Base-by-base conservation (phyloP, 1,139 yeast genomes). In the Protomyces lactucae-debilis region DNA sequence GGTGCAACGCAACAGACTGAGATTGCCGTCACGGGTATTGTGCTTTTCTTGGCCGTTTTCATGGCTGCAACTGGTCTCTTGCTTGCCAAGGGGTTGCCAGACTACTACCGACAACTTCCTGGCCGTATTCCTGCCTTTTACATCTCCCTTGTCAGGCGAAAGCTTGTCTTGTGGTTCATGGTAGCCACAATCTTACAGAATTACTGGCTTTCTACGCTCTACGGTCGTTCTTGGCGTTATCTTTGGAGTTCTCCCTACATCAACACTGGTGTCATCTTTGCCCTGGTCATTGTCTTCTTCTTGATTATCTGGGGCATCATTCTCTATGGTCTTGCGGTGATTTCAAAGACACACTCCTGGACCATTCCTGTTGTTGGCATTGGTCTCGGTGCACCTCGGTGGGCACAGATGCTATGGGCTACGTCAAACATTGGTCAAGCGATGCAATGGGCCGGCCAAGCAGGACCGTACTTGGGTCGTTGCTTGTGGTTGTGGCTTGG, bases 401-500 rank as follows among this genome's bases (percentile, higher is more conserved):
- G 67, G 67, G 55, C 46, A 9, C 67, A 65, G 37, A 57, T 56
- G 25, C 40, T 65, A 21, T 65, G 67, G 67, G 67, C 64, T 3
- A 63, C 64, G 6, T 61, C 65, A 4, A 63, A 63, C 51, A 48
- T 65, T 18, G 67, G 67, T 5, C 60, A 57, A 8, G 65, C 60
- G 28, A 25, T 65, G 14, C 66, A 67, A 3, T 65, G 64, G 61
- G 65, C 65, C n/a, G 67, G 67, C 8, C 21, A 35, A n/a, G 66
- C 64, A 3, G 67, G 66, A 4, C 66, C 67, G 6, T 65, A 52
- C 35, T 46, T 65, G 43, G 59, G 64, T 3, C 65, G 67, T 23
- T 56, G 60, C 37, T 57, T 65, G n/a, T 65, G 67, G 67, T 55
- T 65, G 5, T 65, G 66, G 65, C 61, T 65, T 14, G 67, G 67